Evolutionary conservation across 2,329 filamentous ascomycete genomes (phyloP), one percentile per base, ranked within the genome.

Genomic region (Colletotrichum sp.): DNA sequence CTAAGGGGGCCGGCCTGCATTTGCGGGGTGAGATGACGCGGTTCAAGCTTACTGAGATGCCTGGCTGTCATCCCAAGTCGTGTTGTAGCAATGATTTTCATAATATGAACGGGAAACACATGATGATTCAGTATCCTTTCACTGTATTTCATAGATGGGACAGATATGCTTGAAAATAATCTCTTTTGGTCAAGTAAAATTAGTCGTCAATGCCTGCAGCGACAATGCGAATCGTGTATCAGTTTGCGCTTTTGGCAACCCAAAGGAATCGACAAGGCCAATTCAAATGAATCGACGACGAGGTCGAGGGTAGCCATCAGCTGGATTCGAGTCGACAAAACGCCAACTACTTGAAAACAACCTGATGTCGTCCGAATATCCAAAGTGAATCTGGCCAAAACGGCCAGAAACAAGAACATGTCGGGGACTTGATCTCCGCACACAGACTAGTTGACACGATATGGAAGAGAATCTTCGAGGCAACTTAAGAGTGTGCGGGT

Each of bases 401-500:
- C 90, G 90, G 85, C 80, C 80, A 79, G 76, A 81, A 82, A 84
- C 85, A 85, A 83, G 85, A 86, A 84, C 80, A 80, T 82, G 82
- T 80, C 80, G 84, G 85, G 85, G 87, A 84, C 81, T 91, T 86
- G 75, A 90, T 98, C 90, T 98, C 89, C 95, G 96, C 96, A 98
- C 94, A 93, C 92, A 95, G 96, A 98, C 96, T 97, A 93, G 96
- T 97, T 93, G 94, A 93, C 95, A 96, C 92, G 92, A 92, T 93
- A 96, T 91, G 91, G 94, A 90, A 87, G 88, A 91, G 89, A 89
- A 89, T 84, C 87, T 87, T 92, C 91, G 91, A 96, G 95, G 91
- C 95, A 98, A 97, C 96, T 98, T 94, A 98, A 98, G 94, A 94
- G 95, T 94, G 94, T 96, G 95, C 95, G 94, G 84, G 65, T 36